Conservation (phyloP, 2,329 filamentous ascomycete species). For the Fusarium sp. region DNA sequence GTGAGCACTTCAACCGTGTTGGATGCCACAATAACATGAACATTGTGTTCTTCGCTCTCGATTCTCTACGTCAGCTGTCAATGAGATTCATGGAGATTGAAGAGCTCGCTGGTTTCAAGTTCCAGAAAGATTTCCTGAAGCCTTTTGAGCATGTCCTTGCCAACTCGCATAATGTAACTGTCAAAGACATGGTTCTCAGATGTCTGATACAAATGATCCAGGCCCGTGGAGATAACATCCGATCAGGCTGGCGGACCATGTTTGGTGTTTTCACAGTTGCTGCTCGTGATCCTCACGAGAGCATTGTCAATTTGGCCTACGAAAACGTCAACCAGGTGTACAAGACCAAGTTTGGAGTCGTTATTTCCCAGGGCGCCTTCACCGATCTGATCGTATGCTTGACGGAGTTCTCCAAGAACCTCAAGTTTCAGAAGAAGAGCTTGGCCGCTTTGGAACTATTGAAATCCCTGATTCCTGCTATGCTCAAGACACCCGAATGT, state of each 20-base stretch:
- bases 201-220: slow-evolving; percentile 99
- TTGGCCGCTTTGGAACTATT: slow-evolving; percentile 94
- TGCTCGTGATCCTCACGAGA: slow-evolving; percentile 90
- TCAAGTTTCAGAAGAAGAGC: slow-evolving; percentile 98
- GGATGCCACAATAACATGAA: slow-evolving; percentile 96
- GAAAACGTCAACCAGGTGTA: slow-evolving; percentile 97
- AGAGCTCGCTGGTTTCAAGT: slow-evolving; percentile 97
- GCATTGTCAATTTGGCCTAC: slow-evolving; percentile 95
- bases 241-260: slow-evolving; percentile 99
- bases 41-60: slow-evolving; percentile 96
- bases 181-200: slow-evolving; percentile 96
- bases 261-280: slow-evolving; percentile 98
- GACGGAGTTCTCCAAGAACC: slow-evolving; percentile 98
- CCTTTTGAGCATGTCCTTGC: slow-evolving; percentile 98
- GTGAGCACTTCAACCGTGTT: slow-evolving; percentile 97
- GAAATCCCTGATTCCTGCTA: slow-evolving; percentile 91
- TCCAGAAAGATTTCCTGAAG: slow-evolving; percentile 98
- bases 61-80: slow-evolving; percentile 92
- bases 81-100: slow-evolving; percentile 99
- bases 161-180: slow-evolving; percentile 88
- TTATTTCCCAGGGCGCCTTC: slow-evolving; percentile 96
- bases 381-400: slow-evolving; percentile 95
- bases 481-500: slow-evolving; percentile 96
- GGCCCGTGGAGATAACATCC: slow-evolving; percentile 93
- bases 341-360: slow-evolving; percentile 92